Base-by-base conservation (phyloP, 2,329 filamentous ascomycete genomes). In the Mycogone perniciosa region DNA sequence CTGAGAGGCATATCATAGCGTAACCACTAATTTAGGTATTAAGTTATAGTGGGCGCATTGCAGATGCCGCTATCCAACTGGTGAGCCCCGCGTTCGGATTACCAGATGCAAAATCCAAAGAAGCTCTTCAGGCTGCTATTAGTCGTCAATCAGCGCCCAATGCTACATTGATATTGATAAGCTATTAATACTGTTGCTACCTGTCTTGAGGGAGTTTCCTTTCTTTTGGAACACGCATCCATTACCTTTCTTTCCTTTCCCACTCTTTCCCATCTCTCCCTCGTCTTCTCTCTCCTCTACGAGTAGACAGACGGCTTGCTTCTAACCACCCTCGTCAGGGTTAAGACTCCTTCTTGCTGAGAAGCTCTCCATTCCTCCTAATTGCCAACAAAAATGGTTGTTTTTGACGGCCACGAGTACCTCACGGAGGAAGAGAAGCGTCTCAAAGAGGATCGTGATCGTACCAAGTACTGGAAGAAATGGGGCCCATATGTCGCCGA, bases 401-500 rank as follows among this genome's bases (percentile, higher is more conserved):
- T 95, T 64, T 85, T 93, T 65, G 89, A 95, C 70, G 83, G 86
- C 64, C 83, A 93, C 71, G 88, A 93, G 66, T 91, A 89, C 70
- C 79, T 92, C 65, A 90, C 87, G 54, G 85, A 88, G 69, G 92
- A 97, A 73, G 92, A 97, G 76, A 87, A 86, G 69, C 86, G 93
- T 45, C 79, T 97, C 60, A 86, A 86, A 65, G 83, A 96, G 65
- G 92, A 97, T 70, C 82, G 84, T 53, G 82, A 92, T 57, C 85
- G 85, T 57, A 80, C 73, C 58, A 92, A 89, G 69, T 97, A 97
- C 75, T 97, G 92, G 92, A 97, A 97, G 81, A 89, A 86, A 82
- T 96, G 91, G 90, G 92, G 92, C 50, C 86, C 91, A 27, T 97
- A 96, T 65, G 85, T 95, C 61, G 84, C 91, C 50, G 92, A 97